Conservation (phyloP, 371 early-diverging fungal genomes). For the Nematocida sp. region DNA sequence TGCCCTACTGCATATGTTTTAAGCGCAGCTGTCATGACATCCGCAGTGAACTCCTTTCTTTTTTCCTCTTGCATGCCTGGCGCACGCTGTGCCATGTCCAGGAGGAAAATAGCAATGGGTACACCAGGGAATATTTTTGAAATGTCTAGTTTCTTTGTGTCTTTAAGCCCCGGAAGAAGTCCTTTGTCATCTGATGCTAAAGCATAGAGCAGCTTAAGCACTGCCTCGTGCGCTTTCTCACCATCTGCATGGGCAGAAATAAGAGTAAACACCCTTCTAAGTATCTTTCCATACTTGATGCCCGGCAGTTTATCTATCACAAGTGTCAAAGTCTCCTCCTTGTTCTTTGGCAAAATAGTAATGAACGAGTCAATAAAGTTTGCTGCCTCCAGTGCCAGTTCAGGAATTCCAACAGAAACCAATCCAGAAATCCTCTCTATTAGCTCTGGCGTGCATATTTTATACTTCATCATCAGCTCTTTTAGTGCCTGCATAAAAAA, state of each 20-base stretch:
- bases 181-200: constrained; percentile 23
- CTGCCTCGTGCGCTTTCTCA: constrained; percentile 30
- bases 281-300: constrained; percentile 85
- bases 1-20: constrained; percentile 59
- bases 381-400: constrained; percentile 57
- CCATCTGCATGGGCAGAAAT: constrained; percentile 81
- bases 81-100: constrained; percentile 38
- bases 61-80: not conserved
- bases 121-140: constrained; percentile 63
- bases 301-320: constrained; percentile 65
- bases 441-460: constrained; percentile 41
- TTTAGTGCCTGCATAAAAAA: constrained; percentile 45
- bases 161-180: constrained; percentile 34
- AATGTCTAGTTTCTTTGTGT: not conserved
- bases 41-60: constrained; percentile 18
- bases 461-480: constrained; percentile 25
- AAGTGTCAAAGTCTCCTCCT: constrained; percentile 1
- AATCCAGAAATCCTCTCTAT: constrained; percentile 10
- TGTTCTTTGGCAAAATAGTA: constrained; percentile 59
- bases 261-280: constrained; percentile 91
- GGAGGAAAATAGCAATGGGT: constrained; percentile 47
- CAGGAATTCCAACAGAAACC: constrained; percentile 44
- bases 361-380: constrained; percentile 51
- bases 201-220: constrained; percentile 19
- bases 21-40: constrained; percentile 46